Percentiles rank a stretch among this genome's conserved stretches.
phyloP scores from a whole-genome alignment of 1,284 basidiomycete species.

The Ganoderma boninense region DNA sequence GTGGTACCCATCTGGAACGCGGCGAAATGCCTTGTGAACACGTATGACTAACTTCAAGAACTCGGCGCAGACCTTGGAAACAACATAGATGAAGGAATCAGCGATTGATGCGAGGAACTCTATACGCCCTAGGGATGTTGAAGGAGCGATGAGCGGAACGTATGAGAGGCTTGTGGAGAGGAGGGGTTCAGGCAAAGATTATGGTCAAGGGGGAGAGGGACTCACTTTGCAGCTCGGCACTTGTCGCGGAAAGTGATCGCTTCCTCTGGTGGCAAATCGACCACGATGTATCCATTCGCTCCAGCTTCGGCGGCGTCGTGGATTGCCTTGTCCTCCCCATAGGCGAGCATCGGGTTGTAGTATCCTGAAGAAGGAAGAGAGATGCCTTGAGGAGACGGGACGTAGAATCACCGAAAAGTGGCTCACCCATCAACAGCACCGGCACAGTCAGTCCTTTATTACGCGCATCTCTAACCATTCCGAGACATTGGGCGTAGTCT shows the following conservation, averaged over 20 bases:
- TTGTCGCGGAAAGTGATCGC: slow-evolving; percentile 90
- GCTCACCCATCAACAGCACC: slow-evolving; percentile 91
- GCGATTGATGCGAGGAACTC: slow-evolving; percentile 93
- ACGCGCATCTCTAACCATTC: slow-evolving; percentile 83
- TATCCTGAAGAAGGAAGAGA: slow-evolving; percentile 69
- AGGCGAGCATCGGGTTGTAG: slow-evolving; percentile 95
- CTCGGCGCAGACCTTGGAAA: slow-evolving; percentile 73
- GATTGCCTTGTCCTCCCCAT: slow-evolving; percentile 95
- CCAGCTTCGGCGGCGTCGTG: slow-evolving; percentile 89
- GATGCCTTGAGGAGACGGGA: not conserved
- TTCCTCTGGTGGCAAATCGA: slow-evolving; percentile 98
- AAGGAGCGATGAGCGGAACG: slow-evolving; percentile 95
- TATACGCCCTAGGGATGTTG: slow-evolving; percentile 88
- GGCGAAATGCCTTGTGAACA: not conserved
- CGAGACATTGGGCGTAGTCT: slow-evolving; percentile 80
- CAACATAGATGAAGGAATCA: slow-evolving; percentile 97
- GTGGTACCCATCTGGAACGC: slow-evolving; percentile 93
- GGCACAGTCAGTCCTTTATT: slow-evolving; percentile 85
- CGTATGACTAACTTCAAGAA: not conserved
- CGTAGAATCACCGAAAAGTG: not conserved
- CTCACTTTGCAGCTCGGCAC: slow-evolving; percentile 81
- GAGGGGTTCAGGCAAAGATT: not conserved
- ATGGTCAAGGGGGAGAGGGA: slow-evolving; percentile 6
- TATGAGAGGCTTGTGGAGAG: slow-evolving; percentile 81
- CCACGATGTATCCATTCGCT: slow-evolving; percentile 97